A percentile compares a stretch with the other conserved stretches of the same genome.
These are phyloP conservation scores for Blastomyces silverae DNA, from an alignment of 2,329 filamentous ascomycete genomes.

Conservation along the genomic window DNA sequence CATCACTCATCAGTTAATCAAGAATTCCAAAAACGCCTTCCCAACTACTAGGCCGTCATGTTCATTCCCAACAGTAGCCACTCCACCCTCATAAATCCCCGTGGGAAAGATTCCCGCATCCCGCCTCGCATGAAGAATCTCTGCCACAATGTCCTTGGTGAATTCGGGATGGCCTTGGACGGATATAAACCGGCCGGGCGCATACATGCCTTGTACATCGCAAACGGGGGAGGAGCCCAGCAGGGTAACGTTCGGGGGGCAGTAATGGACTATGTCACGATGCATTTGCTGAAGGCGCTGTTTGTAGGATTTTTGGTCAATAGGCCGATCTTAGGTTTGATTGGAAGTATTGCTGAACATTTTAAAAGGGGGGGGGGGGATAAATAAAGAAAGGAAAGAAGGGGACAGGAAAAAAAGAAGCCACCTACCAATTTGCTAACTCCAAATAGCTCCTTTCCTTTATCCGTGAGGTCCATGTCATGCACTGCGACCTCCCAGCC, in stretches of 20 bases:
- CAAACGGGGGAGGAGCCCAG: conserved; percentile 62
- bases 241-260: conserved; percentile 55
- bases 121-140: conserved; percentile 60
- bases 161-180: conserved; percentile 88
- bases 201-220: conserved; percentile 72
- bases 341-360: not conserved
- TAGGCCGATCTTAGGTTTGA: not conserved
- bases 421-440: conserved; percentile 51
- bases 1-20: conserved; percentile 48
- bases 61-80: conserved; percentile 56
- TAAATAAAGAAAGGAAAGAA: not conserved
- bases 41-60: conserved; percentile 78
- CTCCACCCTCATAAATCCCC: conserved; percentile 60
- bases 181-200: conserved; percentile 59
- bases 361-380: not conserved
- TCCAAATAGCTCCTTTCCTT: conserved; percentile 66
- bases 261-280: conserved; percentile 62
- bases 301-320: not conserved
- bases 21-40: conserved; percentile 67
- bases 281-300: conserved; percentile 72
- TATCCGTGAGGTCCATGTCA: conserved; percentile 58
- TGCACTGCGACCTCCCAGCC: conserved; percentile 81
- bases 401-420: conserved; percentile 3
- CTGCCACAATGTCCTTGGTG: conserved; percentile 60
- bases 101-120: conserved; percentile 62